These are phyloP conservation scores for Vitis rupestris DNA, from an alignment of 164 flowering plant genomes.

Conservation along the genomic window DNA sequence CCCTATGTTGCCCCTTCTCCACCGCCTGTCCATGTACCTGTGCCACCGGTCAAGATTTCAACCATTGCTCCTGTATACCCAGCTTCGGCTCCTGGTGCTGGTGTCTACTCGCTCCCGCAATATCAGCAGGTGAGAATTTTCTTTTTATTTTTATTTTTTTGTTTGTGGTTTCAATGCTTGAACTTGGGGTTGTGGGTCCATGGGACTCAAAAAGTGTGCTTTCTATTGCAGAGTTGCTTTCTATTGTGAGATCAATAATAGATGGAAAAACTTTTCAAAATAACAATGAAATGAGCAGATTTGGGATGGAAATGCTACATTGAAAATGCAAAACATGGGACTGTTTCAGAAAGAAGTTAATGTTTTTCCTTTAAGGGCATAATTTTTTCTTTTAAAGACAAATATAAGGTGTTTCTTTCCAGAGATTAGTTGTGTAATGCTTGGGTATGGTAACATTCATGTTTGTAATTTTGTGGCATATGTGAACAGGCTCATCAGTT, in stretches of 20 bases:
- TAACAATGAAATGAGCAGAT: no score
- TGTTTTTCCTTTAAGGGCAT: no score
- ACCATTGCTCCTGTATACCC: conserved; percentile 41
- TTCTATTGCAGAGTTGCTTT: neutral
- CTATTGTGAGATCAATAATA: no score
- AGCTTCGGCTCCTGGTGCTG: conserved; percentile 38
- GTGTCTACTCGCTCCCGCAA: conserved; percentile 68
- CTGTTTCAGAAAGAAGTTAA: no score
- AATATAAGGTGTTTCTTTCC: neutral
- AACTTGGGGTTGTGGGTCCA: neutral
- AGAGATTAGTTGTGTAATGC: neutral
- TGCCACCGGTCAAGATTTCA: conserved; percentile 14
- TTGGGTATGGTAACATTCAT: neutral
- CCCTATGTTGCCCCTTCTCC: conserved; percentile 35
- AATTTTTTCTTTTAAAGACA: no score
- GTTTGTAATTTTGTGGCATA: neutral
- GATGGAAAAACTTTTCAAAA: no score
- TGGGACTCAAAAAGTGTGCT: neutral
- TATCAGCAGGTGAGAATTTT: conserved; percentile 62
- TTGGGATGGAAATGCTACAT: no score
- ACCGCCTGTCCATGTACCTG: conserved; percentile 19
- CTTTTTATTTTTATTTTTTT: no score
- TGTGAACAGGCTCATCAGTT: conserved; percentile 82
- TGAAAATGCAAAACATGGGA: no score
- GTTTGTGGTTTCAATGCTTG: neutral